phyloP scores from a whole-genome alignment of 2,329 filamentous ascomycete species.

The Fusarium hostae region DNA sequence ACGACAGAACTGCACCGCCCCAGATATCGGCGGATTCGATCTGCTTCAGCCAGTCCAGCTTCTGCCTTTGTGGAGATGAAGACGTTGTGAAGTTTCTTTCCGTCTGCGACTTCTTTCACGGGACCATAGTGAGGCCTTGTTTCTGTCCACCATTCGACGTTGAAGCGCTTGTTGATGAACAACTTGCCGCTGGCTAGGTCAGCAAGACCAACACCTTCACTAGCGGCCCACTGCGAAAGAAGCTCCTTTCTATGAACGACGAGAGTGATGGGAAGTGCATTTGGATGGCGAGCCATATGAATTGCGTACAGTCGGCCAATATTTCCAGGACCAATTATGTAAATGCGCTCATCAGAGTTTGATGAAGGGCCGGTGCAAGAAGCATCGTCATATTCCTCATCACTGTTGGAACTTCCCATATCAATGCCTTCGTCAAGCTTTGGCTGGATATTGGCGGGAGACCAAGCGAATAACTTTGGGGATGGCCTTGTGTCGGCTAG shows the following conservation, averaged over 20 bases:
- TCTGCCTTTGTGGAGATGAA: constrained; percentile 17
- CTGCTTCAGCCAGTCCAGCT: not conserved
- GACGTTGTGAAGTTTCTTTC: constrained; percentile 1
- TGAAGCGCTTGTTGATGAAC: constrained; percentile 4
- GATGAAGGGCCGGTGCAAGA: rapidly evolving
- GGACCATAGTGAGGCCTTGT: not conserved
- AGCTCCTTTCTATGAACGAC: constrained; percentile 7
- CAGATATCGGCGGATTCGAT: constrained; percentile 1
- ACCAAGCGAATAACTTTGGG: constrained; percentile 12
- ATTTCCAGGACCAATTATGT: constrained; percentile 11
- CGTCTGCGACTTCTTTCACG: constrained; percentile 5
- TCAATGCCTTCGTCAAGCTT: not conserved
- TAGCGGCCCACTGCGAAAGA: not conserved
- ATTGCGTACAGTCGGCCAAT: constrained; percentile 5
- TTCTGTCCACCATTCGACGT: constrained; percentile 16
- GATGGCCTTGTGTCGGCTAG: not conserved
- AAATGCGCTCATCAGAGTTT: not conserved
- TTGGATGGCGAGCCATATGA: not conserved
- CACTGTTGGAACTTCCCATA: not conserved
- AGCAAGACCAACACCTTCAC: constrained; percentile 1
- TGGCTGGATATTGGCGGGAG: not conserved
- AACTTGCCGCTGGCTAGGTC: not conserved
- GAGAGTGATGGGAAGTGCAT: constrained; percentile 1
- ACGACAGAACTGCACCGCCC: not conserved
- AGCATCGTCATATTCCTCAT: not conserved